phyloP scores from a whole-genome alignment of 176 grass and related monocot genomes.

The Oryza brachyantha region DNA sequence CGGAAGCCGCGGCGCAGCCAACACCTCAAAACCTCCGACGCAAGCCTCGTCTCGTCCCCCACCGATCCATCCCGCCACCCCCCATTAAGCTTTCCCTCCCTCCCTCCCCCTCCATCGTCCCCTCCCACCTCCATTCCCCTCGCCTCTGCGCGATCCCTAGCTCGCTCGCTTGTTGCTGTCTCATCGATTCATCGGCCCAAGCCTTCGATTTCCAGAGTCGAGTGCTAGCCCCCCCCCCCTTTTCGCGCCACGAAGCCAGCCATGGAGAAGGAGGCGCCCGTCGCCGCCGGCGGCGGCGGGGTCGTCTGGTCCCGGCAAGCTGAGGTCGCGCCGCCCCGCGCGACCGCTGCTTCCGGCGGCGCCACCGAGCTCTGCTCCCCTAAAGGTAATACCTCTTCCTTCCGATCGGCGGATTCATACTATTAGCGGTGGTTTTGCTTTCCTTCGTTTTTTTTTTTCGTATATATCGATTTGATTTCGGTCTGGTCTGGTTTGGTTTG shows the following conservation, averaged over 20 bases:
- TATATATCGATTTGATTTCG: constrained; percentile 6
- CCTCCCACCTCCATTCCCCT: constrained; percentile 21
- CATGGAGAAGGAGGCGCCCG: constrained; percentile 65
- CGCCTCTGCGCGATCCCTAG: too few species aligned
- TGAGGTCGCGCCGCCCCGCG: constrained; percentile 8
- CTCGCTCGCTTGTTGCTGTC: not conserved
- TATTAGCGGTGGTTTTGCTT: not conserved
- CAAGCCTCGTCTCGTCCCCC: constrained; percentile 17
- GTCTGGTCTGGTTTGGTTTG: constrained; percentile 1
- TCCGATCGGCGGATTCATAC: not conserved
- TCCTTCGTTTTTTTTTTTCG: not conserved
- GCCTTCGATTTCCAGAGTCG: not conserved
- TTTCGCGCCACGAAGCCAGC: too few species aligned
- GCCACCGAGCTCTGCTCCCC: constrained; percentile 29
- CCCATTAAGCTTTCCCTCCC: not conserved
- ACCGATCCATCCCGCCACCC: too few species aligned
- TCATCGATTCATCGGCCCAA: not conserved
- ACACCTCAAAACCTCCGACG: constrained; percentile 43
- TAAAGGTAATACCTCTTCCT: constrained; percentile 39
- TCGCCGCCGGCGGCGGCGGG: constrained; percentile 34
- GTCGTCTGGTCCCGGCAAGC: constrained; percentile 35
- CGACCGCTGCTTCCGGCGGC: not conserved
- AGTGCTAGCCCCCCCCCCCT: not conserved
- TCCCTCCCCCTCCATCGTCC: not conserved
- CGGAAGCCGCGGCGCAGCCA: constrained; percentile 16